Evolutionary conservation across 2,329 filamentous ascomycete genomes (phyloP).

Genomic region (Aspergillus thermomutatus): DNA sequence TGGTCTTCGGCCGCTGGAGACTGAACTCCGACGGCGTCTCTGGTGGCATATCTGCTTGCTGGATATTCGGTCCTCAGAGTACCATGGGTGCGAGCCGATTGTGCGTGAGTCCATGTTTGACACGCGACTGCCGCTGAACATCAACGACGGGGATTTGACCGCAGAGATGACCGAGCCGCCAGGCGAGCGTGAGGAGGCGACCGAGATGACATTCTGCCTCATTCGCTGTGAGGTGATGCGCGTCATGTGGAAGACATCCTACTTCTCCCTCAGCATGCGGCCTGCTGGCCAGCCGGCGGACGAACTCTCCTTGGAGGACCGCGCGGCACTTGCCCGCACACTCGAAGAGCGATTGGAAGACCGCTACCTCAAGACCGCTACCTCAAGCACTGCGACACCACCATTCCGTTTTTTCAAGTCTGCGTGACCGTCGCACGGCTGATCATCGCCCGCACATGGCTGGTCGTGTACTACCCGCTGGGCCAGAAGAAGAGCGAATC

Average conservation of each 20-base stretch:
- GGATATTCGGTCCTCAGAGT: slow-evolving; percentile 45
- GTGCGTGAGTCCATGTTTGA: slow-evolving; percentile 40
- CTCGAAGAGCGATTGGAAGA: slow-evolving; percentile 12
- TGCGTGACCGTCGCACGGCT: slow-evolving; percentile 12
- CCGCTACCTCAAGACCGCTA: slow-evolving; percentile 14
- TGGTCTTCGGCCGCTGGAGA: slow-evolving; percentile 42
- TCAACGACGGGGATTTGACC: slow-evolving; percentile 47
- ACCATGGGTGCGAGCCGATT: slow-evolving; percentile 43
- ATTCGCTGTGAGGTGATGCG: slow-evolving; percentile 50
- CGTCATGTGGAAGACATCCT: slow-evolving; percentile 31
- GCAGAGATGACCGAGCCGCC: slow-evolving; percentile 46
- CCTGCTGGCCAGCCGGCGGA: background rate
- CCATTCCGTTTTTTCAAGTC: slow-evolving; percentile 7
- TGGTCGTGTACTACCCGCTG: slow-evolving; percentile 16
- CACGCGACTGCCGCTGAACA: slow-evolving; percentile 46
- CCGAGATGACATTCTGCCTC: slow-evolving; percentile 49
- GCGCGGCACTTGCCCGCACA: slow-evolving; percentile 6
- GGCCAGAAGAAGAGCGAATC: no score
- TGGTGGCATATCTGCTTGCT: slow-evolving; percentile 47
- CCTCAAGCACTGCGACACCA: slow-evolving; percentile 14
- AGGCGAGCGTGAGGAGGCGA: slow-evolving; percentile 43
- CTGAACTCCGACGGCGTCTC: slow-evolving; percentile 47
- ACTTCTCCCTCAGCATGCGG: slow-evolving; percentile 19
- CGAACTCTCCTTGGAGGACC: background rate
- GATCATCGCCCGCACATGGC: slow-evolving; percentile 16